These are phyloP conservation scores for Ambrosiella cleistominuta DNA, from an alignment of 2,329 filamentous ascomycete species.

Conservation along the genomic window DNA sequence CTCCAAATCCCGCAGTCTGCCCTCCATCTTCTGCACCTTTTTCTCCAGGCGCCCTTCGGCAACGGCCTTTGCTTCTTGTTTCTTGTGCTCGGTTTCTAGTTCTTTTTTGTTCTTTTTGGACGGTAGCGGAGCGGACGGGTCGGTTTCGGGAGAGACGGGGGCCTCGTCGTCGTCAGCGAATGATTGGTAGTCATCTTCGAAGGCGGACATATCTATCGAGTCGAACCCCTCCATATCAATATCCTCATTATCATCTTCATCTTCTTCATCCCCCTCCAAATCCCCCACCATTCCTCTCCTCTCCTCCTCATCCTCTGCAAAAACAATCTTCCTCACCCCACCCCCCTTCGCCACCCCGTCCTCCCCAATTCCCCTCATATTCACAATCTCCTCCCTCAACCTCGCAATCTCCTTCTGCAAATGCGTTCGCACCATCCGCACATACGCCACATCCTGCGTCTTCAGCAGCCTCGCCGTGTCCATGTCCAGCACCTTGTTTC, in stretches of 20 bases:
- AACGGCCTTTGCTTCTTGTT: conserved; percentile 15
- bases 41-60: conserved; percentile 6
- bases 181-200: conserved; percentile 16
- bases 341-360: conserved; percentile 17
- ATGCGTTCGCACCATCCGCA: conserved; percentile 44
- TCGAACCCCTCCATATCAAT: conserved; percentile 14
- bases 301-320: conserved; percentile 19
- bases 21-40: conserved; percentile 26
- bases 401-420: conserved; percentile 37
- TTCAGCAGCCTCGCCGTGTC: conserved; percentile 46
- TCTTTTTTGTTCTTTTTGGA: conserved; percentile 15
- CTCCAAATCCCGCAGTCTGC: conserved; percentile 31
- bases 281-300: conserved; percentile 19
- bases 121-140: conserved; percentile 17
- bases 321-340: conserved; percentile 25
- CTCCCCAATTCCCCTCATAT: conserved; percentile 21
- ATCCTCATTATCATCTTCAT: conserved; percentile 17
- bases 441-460: conserved; percentile 50
- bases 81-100: conserved; percentile 16
- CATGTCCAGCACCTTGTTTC: conserved; percentile 35
- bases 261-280: conserved; percentile 21
- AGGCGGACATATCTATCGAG: conserved; percentile 11
- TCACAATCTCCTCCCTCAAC: conserved; percentile 31
- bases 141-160: conserved; percentile 28
- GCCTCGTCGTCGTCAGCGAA: conserved; percentile 18